These are phyloP conservation scores for Lepraria neglecta DNA, from an alignment of 495 filamentous ascomycete species.

Conservation along the genomic window DNA sequence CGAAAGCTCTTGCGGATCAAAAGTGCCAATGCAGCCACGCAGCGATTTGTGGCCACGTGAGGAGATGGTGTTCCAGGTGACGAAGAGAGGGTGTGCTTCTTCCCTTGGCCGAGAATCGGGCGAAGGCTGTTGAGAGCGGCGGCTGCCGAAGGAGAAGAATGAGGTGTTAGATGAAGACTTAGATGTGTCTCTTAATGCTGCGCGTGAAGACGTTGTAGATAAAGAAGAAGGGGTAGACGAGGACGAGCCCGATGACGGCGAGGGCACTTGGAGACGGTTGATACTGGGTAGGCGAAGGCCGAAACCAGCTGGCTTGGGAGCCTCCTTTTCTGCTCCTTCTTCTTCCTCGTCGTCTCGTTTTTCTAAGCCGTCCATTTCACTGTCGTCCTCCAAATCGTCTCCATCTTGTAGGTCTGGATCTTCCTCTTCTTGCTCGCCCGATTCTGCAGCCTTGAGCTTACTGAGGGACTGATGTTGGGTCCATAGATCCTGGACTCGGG, in stretches of 20 bases:
- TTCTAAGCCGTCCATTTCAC: constrained; percentile 14
- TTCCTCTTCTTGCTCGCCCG: constrained; percentile 19
- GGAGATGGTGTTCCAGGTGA: constrained; percentile 84
- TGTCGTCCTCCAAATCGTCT: constrained; percentile 13
- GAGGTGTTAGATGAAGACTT: constrained; percentile 41
- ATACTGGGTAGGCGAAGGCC: constrained; percentile 16
- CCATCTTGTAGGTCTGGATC: constrained; percentile 9
- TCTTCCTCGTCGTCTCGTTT: constrained; percentile 17
- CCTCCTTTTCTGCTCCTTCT: constrained; percentile 21
- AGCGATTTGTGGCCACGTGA: constrained; percentile 55
- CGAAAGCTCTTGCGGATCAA: constrained; percentile 69
- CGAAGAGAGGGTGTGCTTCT: constrained; percentile 65
- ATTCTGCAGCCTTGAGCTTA: constrained; percentile 16
- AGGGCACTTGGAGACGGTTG: constrained; percentile 29
- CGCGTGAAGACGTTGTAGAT: constrained; percentile 41
- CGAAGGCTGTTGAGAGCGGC: constrained; percentile 30
- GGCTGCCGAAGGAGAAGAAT: constrained; percentile 36
- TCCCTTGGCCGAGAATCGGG: constrained; percentile 23
- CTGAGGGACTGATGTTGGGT: constrained; percentile 41
- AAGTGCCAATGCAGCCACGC: constrained; percentile 95
- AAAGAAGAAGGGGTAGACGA: constrained; percentile 26
- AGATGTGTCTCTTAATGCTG: constrained; percentile 40
- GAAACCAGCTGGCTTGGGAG: constrained; percentile 10
- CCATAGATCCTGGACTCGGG: constrained; percentile 68
- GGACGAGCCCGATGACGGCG: constrained; percentile 30